Evolutionary conservation across 1,284 basidiomycete species (phyloP).

Genomic region (Ustilago sp.): DNA sequence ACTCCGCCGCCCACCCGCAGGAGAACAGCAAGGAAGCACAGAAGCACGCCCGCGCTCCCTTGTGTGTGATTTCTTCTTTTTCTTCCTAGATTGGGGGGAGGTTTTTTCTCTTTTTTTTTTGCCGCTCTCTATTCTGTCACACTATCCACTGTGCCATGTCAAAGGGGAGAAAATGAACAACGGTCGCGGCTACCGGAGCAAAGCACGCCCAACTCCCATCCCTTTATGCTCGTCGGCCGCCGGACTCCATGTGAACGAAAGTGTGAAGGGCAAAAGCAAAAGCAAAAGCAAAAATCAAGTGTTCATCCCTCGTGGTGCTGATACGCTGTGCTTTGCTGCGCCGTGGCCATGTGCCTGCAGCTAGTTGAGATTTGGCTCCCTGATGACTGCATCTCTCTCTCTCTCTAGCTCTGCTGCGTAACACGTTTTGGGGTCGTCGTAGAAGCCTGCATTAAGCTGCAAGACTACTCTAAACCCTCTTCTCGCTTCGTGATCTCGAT

Average conservation of each 20-base stretch:
- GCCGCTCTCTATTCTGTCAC: neutral
- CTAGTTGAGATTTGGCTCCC: neutral
- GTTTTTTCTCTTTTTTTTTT: neutral
- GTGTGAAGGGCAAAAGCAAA: neutral
- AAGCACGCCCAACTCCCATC: neutral
- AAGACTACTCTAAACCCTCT: conserved; percentile 1
- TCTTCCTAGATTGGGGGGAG: neutral
- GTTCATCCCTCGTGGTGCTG: neutral
- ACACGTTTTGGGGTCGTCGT: conserved; percentile 6
- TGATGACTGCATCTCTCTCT: neutral
- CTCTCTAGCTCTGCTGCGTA: neutral
- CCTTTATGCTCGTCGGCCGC: neutral
- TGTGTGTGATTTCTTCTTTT: neutral
- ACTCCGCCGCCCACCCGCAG: neutral
- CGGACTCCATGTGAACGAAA: neutral
- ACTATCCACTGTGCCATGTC: neutral
- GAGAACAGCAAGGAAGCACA: neutral
- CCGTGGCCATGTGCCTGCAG: neutral
- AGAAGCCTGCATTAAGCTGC: neutral
- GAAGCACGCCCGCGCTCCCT: neutral
- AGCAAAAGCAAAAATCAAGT: neutral
- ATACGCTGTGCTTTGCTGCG: no score
- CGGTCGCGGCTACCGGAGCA: neutral
- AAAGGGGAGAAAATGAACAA: neutral
- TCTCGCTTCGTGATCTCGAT: neutral